Evolutionary conservation across 2,329 filamentous ascomycete species (phyloP), one percentile per base, ranked within the genome.

Genomic region (Pseudodiploospora longispora): DNA sequence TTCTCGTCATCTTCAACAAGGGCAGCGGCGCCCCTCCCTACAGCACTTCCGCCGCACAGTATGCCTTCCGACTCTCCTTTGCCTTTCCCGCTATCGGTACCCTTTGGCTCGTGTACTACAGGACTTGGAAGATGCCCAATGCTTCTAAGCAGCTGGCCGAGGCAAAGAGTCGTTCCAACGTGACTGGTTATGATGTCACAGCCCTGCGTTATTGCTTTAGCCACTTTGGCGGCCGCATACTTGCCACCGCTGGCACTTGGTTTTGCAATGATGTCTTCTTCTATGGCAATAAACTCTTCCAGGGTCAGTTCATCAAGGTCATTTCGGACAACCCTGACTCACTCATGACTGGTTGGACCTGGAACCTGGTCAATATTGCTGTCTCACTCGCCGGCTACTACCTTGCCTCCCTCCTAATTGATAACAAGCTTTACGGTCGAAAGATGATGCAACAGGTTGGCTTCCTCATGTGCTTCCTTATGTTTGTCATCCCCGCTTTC

Each of bases 241-340:
- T 95, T 19, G 91, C 91, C 40, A 96, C 91, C 19, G 82, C 90
- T 8, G 86, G 86, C 45, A 79, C 82, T 32, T 97, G 91, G 91
- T 97, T 91, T 67, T 87, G 83, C 70, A 97, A 97, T 66, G 91
- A 97, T 60, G 85, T 97, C 53, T 96, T 97, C 76, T 97, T 97
- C 74, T 97, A 97, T 71, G 91, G 91, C 56, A 96, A 95, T 83
- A 96, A 95, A 76, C 83, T 96, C 43, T 96, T 96, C 78, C 90
- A 95, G 69, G 79, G 78, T 50, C 79, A 91, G 61, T 96, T 96
- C 69, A 95, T 96, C 68, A 72, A 71, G 30, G 85, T 93, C 59
- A 83, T 96, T 54, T 85, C 82, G 43, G 75, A 80, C 42, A 67
- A 76, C 52, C 77, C 80, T 51, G 67, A 72, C 32, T 88, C 85